phyloP scores from a whole-genome alignment of 2,329 filamentous ascomycete species.

The Emergomyces orientalis region DNA sequence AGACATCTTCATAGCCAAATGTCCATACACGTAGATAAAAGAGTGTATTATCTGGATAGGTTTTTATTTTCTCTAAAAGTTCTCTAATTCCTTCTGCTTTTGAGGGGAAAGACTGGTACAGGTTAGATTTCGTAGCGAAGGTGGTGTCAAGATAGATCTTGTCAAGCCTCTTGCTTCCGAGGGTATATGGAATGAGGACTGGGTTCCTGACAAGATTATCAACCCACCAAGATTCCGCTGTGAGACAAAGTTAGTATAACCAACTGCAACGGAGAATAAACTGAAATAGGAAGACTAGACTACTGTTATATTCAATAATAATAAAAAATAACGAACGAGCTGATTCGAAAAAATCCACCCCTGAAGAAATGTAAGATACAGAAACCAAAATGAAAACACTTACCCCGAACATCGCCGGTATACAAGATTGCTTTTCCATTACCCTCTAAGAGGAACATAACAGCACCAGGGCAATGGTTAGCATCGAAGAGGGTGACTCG shows the following conservation, averaged over 20 bases:
- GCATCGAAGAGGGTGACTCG: constrained; percentile 80
- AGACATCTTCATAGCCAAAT: constrained; percentile 87
- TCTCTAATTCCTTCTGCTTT: constrained; percentile 70
- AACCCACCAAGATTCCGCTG: constrained; percentile 74
- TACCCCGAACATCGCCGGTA: constrained; percentile 72
- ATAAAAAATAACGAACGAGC: background rate
- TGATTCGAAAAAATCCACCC: background rate
- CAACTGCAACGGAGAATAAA: background rate
- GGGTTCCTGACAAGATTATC: constrained; percentile 63
- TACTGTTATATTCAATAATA: background rate
- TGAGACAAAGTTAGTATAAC: constrained; percentile 9
- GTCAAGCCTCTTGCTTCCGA: constrained; percentile 58
- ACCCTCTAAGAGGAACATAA: constrained; percentile 86
- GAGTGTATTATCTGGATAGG: constrained; percentile 62
- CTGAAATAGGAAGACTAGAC: background rate
- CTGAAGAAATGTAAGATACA: background rate
- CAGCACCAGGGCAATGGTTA: constrained; percentile 82
- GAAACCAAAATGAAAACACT: background rate
- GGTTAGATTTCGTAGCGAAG: constrained; percentile 48
- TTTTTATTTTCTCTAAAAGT: constrained; percentile 56
- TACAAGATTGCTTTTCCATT: constrained; percentile 66
- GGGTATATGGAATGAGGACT: constrained; percentile 62
- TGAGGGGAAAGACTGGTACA: constrained; percentile 46
- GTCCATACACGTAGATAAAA: constrained; percentile 90
- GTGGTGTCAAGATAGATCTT: constrained; percentile 87